Evolutionary conservation across 169 alveolate genomes (phyloP).

Genomic region (Plasmodium sp.): DNA sequence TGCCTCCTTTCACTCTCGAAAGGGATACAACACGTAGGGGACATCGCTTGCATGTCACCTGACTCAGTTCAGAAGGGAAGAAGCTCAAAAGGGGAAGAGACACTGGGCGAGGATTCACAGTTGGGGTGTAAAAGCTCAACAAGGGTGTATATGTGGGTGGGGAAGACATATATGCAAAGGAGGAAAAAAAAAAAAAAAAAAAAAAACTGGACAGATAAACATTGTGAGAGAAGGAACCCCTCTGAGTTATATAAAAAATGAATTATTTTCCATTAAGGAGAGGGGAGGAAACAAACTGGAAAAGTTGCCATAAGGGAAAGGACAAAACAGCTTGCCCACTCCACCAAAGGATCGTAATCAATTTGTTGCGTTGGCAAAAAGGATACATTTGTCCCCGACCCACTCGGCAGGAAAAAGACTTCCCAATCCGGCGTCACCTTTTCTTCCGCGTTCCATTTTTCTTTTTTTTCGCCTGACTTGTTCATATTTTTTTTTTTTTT

Average conservation of each 20-base stretch:
- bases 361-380: not conserved
- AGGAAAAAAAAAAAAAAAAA: not conserved
- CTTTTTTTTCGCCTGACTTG: constrained; percentile 2
- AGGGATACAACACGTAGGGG: not conserved
- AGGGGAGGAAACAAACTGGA: not conserved
- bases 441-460: not conserved
- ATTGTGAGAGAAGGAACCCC: not conserved
- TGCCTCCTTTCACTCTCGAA: not conserved
- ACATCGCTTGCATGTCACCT: not conserved
- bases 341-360: not conserved
- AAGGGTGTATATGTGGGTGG: not conserved
- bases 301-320: not conserved
- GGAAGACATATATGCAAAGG: not conserved
- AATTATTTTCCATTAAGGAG: not conserved
- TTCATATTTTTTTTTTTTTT: not conserved
- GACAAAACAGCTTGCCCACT: not conserved
- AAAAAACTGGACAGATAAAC: not conserved
- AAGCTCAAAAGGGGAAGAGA: not conserved
- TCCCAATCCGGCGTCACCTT: not conserved
- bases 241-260: not conserved
- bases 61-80: not conserved
- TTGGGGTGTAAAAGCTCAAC: not conserved
- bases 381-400: not conserved
- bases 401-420: not conserved
- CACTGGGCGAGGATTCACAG: not conserved